Conservation (phyloP, 257 asterid genomes). For the Gentiana dahurica region DNA sequence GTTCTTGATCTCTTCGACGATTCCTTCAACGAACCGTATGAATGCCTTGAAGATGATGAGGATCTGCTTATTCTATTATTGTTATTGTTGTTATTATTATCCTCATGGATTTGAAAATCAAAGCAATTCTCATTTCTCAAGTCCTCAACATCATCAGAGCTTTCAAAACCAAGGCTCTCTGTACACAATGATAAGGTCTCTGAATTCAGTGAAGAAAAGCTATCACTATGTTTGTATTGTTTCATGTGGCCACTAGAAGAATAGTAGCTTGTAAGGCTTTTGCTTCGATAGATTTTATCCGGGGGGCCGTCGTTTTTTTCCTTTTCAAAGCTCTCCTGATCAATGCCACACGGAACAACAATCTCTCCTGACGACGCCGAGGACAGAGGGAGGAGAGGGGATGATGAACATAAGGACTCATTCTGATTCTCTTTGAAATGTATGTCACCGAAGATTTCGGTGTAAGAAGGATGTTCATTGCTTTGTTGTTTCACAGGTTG, state of each 20-base stretch:
- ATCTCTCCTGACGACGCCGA: too few relatives aligned
- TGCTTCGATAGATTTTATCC: constrained; percentile 9
- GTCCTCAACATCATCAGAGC: constrained; percentile 50
- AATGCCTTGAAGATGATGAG: constrained; percentile 11
- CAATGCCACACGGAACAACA: too few relatives aligned
- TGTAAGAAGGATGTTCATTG: too few relatives aligned
- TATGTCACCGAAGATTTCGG: too few relatives aligned
- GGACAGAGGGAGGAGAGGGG: not conserved
- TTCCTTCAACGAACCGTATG: constrained; percentile 6
- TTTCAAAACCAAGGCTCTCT: constrained; percentile 75
- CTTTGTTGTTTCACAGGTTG: too few relatives aligned
- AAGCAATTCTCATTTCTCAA: constrained; percentile 13
- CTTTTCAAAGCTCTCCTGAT: not conserved
- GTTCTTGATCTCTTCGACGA: constrained; percentile 16
- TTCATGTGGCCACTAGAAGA: not conserved
- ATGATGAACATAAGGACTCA: not conserved
- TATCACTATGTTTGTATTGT: constrained; percentile 30
- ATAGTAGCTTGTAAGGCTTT: constrained; percentile 10
- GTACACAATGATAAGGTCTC: constrained; percentile 60
- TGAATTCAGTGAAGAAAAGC: constrained; percentile 43
- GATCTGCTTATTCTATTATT: not conserved
- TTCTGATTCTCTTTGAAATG: too few relatives aligned
- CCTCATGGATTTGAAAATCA: constrained; percentile 8
- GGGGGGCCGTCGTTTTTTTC: constrained; percentile 2
- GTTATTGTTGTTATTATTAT: too few relatives aligned